Evolutionary conservation across 306 rosid species (phyloP), one percentile per base, ranked within the genome.

Genomic region (Mimosa pudica): DNA sequence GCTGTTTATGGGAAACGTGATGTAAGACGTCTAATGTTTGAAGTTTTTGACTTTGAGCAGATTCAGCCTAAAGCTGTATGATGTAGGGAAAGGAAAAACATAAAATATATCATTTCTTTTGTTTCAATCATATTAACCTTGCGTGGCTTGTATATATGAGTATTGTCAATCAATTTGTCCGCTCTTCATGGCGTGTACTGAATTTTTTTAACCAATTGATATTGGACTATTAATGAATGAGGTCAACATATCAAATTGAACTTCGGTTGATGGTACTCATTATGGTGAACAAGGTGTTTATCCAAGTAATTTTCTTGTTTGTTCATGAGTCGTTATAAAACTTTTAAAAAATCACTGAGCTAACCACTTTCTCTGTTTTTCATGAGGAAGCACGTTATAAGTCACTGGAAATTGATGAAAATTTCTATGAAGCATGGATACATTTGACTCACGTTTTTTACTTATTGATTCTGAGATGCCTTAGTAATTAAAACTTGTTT

Each of bases 31-130:
- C 82, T 93, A 44, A 91, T 95, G 99, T 93, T 95, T 83, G 97
- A 95, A 85, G 89, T 90, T 83, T 93, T 93, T 70, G 98, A 95
- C 86, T 88, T 95, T 73, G 98, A 95, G 92, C 97, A 93, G 84
- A 81, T 82, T 75, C 98, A 93, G 79, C 99, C 97, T 72, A 93
- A 95, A 85, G 94, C 95, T 67, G 89, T 91, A 35, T 90, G 83
- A 49, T 77, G 71, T 7, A 51, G 84, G 78, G 42, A 47, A 47
- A 58, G 2, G 41, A 52, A 41, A 55, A 77, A 74, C 64, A 54
- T 44, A 55, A 18, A 58, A 57, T 45, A 41, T 82, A 20, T 71
- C 73, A 78, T 77, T 79, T 30, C 77, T 70, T 42, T 8, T 36
- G 5, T 58, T 71, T 24, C 30, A 24, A 24, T 24, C 30, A 35